These are phyloP conservation scores for Theobroma grandiflorum DNA, from an alignment of 441 rosid species.

Conservation along the genomic window DNA sequence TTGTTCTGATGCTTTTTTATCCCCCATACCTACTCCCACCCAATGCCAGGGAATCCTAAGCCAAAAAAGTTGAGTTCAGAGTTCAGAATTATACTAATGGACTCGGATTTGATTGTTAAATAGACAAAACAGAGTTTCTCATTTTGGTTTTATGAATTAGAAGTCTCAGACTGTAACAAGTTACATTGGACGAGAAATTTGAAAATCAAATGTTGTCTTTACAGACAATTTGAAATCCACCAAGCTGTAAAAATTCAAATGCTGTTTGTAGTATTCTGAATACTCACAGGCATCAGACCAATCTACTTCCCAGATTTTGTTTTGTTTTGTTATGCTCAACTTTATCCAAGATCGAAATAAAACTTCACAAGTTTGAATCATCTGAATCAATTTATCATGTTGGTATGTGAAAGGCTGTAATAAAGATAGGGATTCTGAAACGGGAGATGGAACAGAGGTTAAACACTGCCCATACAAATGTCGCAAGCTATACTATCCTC, in stretches of 20 bases:
- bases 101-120: not conserved
- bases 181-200: conserved; percentile 1
- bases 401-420: not conserved
- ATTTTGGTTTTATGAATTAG: not conserved
- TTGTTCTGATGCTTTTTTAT: not conserved
- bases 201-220: not conserved
- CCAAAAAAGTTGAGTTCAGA: not conserved
- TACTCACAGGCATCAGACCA: not conserved
- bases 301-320: not conserved
- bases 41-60: conserved; percentile 1
- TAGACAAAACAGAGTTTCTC: not conserved
- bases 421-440: not conserved
- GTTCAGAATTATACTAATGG: not conserved
- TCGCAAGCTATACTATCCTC: not conserved
- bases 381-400: not conserved
- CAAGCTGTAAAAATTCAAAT: not conserved
- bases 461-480: conserved; percentile 2
- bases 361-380: not conserved
- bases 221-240: not conserved
- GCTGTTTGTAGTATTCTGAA: not conserved
- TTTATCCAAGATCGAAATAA: not conserved
- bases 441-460: not conserved
- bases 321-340: not conserved
- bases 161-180: not conserved
- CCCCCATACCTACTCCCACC: not conserved